A percentile compares a stretch with the other conserved stretches of the same genome.
phyloP scores from a whole-genome alignment of 805 yeast genomes.

The Suhomyces canberraensis region DNA sequence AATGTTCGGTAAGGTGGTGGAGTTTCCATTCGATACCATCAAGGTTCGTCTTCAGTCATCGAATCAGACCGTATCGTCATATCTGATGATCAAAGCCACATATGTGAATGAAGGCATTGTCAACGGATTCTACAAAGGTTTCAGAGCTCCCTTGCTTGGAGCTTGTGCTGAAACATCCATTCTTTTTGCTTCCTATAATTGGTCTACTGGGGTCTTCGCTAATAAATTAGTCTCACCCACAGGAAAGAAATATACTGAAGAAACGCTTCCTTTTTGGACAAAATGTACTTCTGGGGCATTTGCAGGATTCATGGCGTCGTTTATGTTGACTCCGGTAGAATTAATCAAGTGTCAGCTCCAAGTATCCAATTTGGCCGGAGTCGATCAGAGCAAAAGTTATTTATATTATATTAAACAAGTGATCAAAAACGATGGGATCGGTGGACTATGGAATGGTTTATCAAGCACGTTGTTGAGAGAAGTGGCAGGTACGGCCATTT shows the following conservation, averaged over 20 bases:
- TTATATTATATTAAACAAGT: constrained; percentile 35
- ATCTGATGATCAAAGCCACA: constrained; percentile 63
- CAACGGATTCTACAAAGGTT: constrained; percentile 74
- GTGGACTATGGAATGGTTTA: constrained; percentile 87
- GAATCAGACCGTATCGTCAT: constrained; percentile 50
- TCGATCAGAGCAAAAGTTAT: constrained; percentile 30
- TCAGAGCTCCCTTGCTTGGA: constrained; percentile 79
- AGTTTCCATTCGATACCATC: constrained; percentile 90
- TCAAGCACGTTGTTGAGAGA: constrained; percentile 78
- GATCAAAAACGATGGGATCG: constrained; percentile 50
- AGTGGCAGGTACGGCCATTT: constrained; percentile 84
- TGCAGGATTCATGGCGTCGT: constrained; percentile 80
- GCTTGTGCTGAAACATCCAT: constrained; percentile 89
- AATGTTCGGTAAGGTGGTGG: constrained; percentile 76
- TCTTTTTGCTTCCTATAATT: constrained; percentile 64
- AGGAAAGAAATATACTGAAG: constrained; percentile 14
- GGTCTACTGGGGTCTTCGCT: constrained; percentile 29
- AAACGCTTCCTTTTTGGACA: constrained; percentile 35
- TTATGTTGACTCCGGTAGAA: constrained; percentile 88
- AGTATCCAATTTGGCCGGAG: constrained; percentile 42
- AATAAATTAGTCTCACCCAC: neutral
- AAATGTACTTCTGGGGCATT: constrained; percentile 71
- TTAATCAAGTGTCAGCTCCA: constrained; percentile 85
- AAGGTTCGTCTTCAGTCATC: constrained; percentile 79
- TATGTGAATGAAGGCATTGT: constrained; percentile 63